Evolutionary conservation across 345 rosid genomes (phyloP), one percentile per base, ranked within the genome.

Genomic region (Hibiscus trionum): DNA sequence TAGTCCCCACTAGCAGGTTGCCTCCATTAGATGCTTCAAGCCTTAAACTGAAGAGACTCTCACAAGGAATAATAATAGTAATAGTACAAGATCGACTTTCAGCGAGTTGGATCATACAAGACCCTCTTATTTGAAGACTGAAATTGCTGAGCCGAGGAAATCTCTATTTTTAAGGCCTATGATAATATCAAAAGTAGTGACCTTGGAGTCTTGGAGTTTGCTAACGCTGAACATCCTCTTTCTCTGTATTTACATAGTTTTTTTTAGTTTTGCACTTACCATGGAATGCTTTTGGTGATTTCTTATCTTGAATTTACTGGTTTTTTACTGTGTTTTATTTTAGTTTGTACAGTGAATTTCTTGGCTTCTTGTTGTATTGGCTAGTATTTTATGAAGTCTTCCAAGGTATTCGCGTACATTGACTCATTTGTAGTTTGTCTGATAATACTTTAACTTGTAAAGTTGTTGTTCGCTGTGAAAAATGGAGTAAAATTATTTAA

Each of bases 341-440:
- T 29, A 3, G 31, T 29, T 29, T 29, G 31, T 29, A 29, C 3
- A 1, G 9, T 46, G 17, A 21, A 37, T 12, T 66, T 47, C 53
- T 21, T 21, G 69, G 55, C 52, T 42, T 24, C 16, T 66, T 9
- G 16, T 11, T 29, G 31, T 29, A 24, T 70, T 70, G 35, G 37
- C 35, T 11, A 10, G 3, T 5, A 37, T 17, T 17, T 35, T 12
- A 3, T 55, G 61, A 77, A 73, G 96, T 88, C 24, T 90, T 90
- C 65, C 79, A 86, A 17, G 99, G 97, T 44, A 84, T 92, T 61
- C 97, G 96, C 9, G 90, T 92, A 52, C 99, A 92, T 66, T 97
- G 97, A n/a, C 81, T 91, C 71, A 77, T 80, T 66, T 21, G 24
- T 21, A 21, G 24, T 21, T 21, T 21, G 24, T 21, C 1, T 21